Evolutionary conservation across 495 filamentous ascomycete species (phyloP), one percentile per base, ranked within the genome.

Genomic region (Penicillium herquei): DNA sequence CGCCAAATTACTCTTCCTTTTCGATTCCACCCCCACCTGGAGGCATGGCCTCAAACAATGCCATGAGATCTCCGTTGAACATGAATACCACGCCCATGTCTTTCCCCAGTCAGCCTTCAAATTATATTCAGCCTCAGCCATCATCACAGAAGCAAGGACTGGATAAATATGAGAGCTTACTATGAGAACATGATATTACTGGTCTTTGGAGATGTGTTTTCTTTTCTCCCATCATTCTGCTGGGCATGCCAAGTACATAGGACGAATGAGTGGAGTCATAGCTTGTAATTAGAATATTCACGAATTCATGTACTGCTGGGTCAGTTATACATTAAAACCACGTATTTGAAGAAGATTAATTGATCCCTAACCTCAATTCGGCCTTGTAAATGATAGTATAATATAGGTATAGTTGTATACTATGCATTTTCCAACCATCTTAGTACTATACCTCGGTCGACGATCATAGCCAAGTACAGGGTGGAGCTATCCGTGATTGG

Each of bases 81-180:
- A 59, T 44, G 56, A 64, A 51, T 37, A 55, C 51, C 35, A 58
- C 54, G 17, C 58, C 56, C 32, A 52, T 52, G 17, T 6, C 62
- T 26, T 66, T 69, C 49, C 51, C 50, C 14, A 17, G 34, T 12
- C 55, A 52, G 44, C 40, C 49, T 21, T n/a, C n/a, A n/a, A n/a
- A n/a, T n/a, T 66, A 60, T 49, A 49, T 53, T 32, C 60, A 46
- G 57, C 30, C 42, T 40, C 57, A 75, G 73, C 57, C 78, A 14
- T 59, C 59, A 50, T 52, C 40, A 32, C 71, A 70, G 49, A 70
- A 73, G 41, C 75, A 82, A 56, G 89, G 88, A 7, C 72, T 95
- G 65, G 89, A 91, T 68, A 87, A 86, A 62, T 95, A 90, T 62
- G 86, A 90, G 62, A 94, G 90, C 69, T 73, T 95, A 60, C 65